Base-by-base conservation (phyloP, 176 grass and related monocot genomes). In the Carex cristatella region DNA sequence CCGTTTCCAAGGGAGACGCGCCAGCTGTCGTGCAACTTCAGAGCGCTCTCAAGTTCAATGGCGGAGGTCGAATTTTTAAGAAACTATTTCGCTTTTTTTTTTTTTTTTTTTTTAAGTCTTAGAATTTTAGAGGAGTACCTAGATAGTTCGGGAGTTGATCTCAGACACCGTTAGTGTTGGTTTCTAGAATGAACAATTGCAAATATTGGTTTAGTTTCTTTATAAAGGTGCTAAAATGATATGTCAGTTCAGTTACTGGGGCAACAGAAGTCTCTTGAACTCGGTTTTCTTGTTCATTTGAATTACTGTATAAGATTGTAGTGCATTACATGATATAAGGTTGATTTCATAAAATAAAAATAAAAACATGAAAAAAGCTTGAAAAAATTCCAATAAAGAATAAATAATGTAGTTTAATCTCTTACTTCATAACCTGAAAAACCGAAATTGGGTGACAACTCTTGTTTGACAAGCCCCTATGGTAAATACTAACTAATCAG, bases 31-130 rank as follows among this genome's bases (percentile, higher is more conserved):
- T 92, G 48, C 85, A 88, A 11, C 93, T 99, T 66, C 93, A 99
- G 90, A 86, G 96, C 77, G 93, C 90, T 84, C 90, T 99, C 91
- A 99, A 99, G 84, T 99, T 99, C 91, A 99, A 99, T 68, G 96
- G 96, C 72, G 96, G 96, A 84, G 96, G 96, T 99, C 58, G 2
- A 58, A 35, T 35, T 58, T 72, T 19, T 19, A 54, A 72, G 82
- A 5, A 8, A 27, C 4, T 44, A 19, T 46, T 72, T 46, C 1
- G 1, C 7, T 73, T 49, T 27, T 12, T 49, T 28, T 74, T 23
- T 58, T 79, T 7, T 58, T 27, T 19, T 28, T 19, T 0, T 18
- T 11, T 23, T 23, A 23, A 23, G 23, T 23, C 8, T 49, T 4
- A 48, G 15, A 15, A 49, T 53, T 37, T 64, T 83, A 49, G 61